Percentiles rank a stretch among this genome's conserved stretches.
phyloP scores from a whole-genome alignment of 805 yeast genomes.

The Saccharomyces eubayanus region DNA sequence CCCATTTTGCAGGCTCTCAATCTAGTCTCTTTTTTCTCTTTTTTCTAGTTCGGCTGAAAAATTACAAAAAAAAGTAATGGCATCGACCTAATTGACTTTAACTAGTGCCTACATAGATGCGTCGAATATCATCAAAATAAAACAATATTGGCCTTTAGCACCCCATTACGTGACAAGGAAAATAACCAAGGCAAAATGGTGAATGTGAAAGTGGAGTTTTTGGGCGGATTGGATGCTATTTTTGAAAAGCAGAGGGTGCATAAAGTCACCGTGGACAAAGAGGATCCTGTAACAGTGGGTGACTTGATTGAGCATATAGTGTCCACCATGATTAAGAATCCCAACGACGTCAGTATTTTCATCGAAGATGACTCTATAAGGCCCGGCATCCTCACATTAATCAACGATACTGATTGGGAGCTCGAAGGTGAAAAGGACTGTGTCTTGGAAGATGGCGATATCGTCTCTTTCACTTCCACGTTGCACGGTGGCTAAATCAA shows the following conservation, averaged over 20 bases:
- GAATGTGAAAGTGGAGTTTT: slow-evolving; percentile 36
- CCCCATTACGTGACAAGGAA: background rate
- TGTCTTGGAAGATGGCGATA: slow-evolving; percentile 65
- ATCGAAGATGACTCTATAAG: slow-evolving; percentile 75
- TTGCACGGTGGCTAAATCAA: slow-evolving; percentile 74
- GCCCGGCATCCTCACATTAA: slow-evolving; percentile 85
- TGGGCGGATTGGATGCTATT: slow-evolving; percentile 80
- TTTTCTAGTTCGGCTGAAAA: background rate
- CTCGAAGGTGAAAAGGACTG: slow-evolving; percentile 82
- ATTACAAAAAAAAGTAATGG: background rate
- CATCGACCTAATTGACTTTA: background rate
- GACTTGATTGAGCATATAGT: slow-evolving; percentile 53
- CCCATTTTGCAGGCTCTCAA: background rate
- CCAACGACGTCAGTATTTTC: slow-evolving; percentile 63
- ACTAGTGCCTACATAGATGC: background rate
- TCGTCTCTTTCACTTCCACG: slow-evolving; percentile 82
- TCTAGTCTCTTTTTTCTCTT: background rate
- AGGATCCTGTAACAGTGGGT: slow-evolving; percentile 31
- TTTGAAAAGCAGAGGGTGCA: slow-evolving; percentile 53
- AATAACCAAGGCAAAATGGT: slow-evolving; percentile 19
- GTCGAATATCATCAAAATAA: background rate
- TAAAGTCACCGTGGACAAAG: slow-evolving; percentile 40
- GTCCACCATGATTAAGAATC: slow-evolving; percentile 46
- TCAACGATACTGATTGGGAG: slow-evolving; percentile 97
- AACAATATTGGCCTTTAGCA: background rate